phyloP scores from a whole-genome alignment of 768 basidiomycete species.

The Mycena indigotica region DNA sequence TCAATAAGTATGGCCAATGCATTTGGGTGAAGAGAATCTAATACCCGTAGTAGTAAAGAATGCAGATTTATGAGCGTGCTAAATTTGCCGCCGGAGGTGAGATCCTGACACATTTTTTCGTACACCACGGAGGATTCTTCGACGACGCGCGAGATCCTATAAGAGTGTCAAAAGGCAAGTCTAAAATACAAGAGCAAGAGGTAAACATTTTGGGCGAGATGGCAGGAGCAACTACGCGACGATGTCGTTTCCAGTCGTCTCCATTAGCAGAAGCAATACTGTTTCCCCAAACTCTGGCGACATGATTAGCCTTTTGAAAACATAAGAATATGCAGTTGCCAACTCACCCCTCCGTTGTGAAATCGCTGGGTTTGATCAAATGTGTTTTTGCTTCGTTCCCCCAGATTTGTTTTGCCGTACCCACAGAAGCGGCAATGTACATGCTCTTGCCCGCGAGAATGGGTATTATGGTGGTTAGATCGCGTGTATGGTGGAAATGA shows the following conservation, averaged over 20 bases:
- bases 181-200: not conserved
- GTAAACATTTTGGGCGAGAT: slow-evolving; percentile 24
- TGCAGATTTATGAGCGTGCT: not conserved
- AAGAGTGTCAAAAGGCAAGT: not conserved
- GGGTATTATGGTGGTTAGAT: slow-evolving; percentile 16
- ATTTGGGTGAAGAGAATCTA: not conserved
- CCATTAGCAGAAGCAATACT: slow-evolving; percentile 30
- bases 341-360: slow-evolving; percentile 16
- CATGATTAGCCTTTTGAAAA: not conserved
- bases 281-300: slow-evolving; percentile 24
- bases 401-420: slow-evolving; percentile 12
- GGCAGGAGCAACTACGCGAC: slow-evolving; percentile 27
- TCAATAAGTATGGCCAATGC: not conserved
- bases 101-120: slow-evolving; percentile 21
- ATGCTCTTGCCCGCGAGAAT: slow-evolving; percentile 7
- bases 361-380: slow-evolving; percentile 7
- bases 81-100: slow-evolving; percentile 8
- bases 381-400: slow-evolving; percentile 14
- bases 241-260: slow-evolving; percentile 30
- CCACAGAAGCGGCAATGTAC: slow-evolving; percentile 14
- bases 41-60: slow-evolving; percentile 7
- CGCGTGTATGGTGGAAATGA: slow-evolving; percentile 19
- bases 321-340: not conserved
- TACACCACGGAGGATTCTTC: slow-evolving; percentile 23
- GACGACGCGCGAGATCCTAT: slow-evolving; percentile 25